Base-by-base conservation (phyloP, 331 rosid genomes). In the Dryas integrifolia region DNA sequence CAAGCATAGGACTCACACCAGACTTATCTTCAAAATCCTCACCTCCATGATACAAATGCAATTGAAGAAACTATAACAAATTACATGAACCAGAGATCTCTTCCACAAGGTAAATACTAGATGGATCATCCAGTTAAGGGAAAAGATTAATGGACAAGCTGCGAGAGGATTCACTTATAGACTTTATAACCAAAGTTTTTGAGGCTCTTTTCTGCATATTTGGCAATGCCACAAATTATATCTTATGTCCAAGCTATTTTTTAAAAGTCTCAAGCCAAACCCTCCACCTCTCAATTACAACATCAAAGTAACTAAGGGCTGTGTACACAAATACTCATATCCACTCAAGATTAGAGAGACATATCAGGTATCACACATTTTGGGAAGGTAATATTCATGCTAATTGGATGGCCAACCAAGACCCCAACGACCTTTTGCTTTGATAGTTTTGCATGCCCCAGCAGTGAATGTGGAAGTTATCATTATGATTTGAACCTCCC, bases 371-470 rank as follows among this genome's bases (percentile, higher is more conserved):
- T 58, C 56, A 35, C 12, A 41, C n/a, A 38, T 18, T 26, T 67
- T 26, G 47, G 39, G 67, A 63, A 45, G 67, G 67, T 58, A n/a
- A 58, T 58, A 45, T 45, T 71, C 56, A 71, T n/a, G 45, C 76
- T 58, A 72, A 30, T n/a, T 4, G 24, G 48, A 26, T 26, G 57
- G 39, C 38, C 58, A 38, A 16, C 67, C 68, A 72, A 58, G 67
- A 30, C 64, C 55, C 58, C 52, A 57, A 72, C 14, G 46, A 72
- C 55, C 39, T 30, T 72, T 72, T 26, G 8, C 58, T 44, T 57
- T 70, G 65, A 21, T 44, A 44, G 5, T 26, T 45, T 58, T 58
- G 58, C 58, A 9, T 58, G 76, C 52, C 58, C 14, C 58, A 46
- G 76, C 67, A 5, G 58, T 44, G 56, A 72, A 46, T 58, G 47